Evolutionary conservation across 345 rosid genomes (phyloP).

Genomic region (Firmiana major): DNA sequence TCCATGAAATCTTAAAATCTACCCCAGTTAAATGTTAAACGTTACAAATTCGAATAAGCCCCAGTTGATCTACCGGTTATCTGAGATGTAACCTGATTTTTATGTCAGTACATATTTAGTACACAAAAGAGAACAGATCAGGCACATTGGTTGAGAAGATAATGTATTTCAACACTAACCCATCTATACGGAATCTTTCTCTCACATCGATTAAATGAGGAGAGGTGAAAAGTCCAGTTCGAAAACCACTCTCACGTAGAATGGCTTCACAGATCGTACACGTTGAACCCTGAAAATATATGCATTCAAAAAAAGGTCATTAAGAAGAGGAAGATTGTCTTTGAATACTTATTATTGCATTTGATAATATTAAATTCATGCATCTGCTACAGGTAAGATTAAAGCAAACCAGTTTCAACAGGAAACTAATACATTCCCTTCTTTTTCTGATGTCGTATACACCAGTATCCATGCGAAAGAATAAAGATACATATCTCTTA

Average conservation of each 20-base stretch:
- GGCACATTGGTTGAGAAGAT: neutral
- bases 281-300: constrained; percentile 68
- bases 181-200: constrained; percentile 76
- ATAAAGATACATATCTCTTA: neutral
- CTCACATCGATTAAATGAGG: constrained; percentile 93
- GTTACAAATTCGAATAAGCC: too few relatives aligned
- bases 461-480: neutral
- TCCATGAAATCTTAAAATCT: neutral
- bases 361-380: neutral
- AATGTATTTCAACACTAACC: constrained; percentile 44
- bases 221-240: constrained; percentile 83
- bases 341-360: neutral
- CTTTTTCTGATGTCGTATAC: neutral
- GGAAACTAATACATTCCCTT: neutral
- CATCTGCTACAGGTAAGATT: neutral
- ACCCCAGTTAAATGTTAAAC: too few relatives aligned
- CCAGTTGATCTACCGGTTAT: neutral
- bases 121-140: neutral
- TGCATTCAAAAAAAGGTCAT: neutral
- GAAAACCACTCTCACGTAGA: constrained; percentile 74
- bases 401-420: neutral
- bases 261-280: constrained; percentile 84
- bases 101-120: neutral
- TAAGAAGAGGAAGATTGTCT: neutral
- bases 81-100: neutral